Base-by-base conservation (phyloP, 768 basidiomycete genomes). In the Calocybe cyanea region DNA sequence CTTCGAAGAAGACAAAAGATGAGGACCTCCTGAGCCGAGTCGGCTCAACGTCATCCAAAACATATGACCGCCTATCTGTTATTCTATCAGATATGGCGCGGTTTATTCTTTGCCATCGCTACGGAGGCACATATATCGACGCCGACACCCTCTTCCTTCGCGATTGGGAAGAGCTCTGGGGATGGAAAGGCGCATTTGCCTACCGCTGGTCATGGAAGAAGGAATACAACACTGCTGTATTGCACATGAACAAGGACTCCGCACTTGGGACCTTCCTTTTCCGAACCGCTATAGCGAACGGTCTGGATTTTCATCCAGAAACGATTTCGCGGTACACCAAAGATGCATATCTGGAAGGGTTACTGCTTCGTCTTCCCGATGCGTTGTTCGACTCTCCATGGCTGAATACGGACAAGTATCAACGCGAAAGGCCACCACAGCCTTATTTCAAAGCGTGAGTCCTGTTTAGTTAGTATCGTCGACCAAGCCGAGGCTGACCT, bases 111-210 rank as follows among this genome's bases (percentile, higher is more conserved):
- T 92, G 90, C 50, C 90, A 98, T 64, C 85, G 93, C 14, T 97
- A 86, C 57, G 95, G 95, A 19, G 95, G 95, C 10, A 87, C 92
- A 41, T 98, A 97, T 61, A 80, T 98, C 43, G 95, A 98, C 58
- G 92, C 93, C 9, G 95, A 97, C 62, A 96, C 92, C 9, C 80
- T 98, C 53, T 81, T 98, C 55, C 67, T 98, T 23, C 84, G 95
- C 19, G 95, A 98, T 60, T 98, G 95, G 95, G 93, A 95, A 61
- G 94, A 97, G 55, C 71, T 98, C 5, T 96, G 91, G 90, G 91
- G 90, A 25, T 94, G 89, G 85, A 81, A 84, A 55, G 93, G 93
- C 33, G 92, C 92, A 8, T 97, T 95, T 55, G 93, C 94, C 6
- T 97, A 96, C 63, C 77, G 94, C 2, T 97, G 94, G 94, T 90